Conservation (phyloP, 139 green algal species). For the Chlamydomonas applanata region DNA sequence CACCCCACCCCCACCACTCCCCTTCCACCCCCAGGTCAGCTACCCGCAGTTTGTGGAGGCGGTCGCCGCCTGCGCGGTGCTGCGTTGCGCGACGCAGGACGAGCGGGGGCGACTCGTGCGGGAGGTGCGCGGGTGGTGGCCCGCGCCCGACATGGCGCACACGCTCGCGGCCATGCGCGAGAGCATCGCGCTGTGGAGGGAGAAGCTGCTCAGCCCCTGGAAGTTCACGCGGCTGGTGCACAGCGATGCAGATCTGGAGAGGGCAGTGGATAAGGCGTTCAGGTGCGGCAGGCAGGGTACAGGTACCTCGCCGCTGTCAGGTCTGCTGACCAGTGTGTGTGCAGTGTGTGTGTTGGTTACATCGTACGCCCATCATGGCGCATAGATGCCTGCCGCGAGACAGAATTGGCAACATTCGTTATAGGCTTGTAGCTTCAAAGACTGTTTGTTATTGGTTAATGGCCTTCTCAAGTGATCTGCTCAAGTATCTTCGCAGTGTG, state of each 20-base stretch:
- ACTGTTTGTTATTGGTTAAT: no score
- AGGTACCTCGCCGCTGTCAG: no score
- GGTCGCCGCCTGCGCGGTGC: slow-evolving; percentile 28
- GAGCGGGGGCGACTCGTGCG: slow-evolving; percentile 11
- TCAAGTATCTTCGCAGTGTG: no score
- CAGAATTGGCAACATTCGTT: no score
- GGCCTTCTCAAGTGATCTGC: no score
- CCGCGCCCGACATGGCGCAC: slow-evolving; percentile 8
- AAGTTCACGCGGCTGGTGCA: slow-evolving; percentile 19
- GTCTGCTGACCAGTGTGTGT: no score
- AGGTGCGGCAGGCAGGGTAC: no score
- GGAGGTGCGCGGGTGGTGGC: slow-evolving; percentile 8
- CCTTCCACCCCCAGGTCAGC: slow-evolving; percentile 7
- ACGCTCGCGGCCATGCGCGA: slow-evolving; percentile 23
- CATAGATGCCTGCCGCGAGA: no score
- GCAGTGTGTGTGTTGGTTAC: no score
- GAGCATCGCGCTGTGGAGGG: slow-evolving; percentile 24
- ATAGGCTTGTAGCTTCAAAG: no score
- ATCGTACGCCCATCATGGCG: no score
- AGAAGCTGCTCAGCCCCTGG: slow-evolving; percentile 20
- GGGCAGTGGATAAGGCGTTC: slow-evolving; percentile 29
- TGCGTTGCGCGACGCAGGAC: slow-evolving; percentile 32
- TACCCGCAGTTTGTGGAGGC: slow-evolving; percentile 60
- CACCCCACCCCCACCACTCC: no score
- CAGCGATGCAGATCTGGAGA: slow-evolving; percentile 33